phyloP scores from a whole-genome alignment of 148 eudicot species.

The Rhododendron henanense region DNA sequence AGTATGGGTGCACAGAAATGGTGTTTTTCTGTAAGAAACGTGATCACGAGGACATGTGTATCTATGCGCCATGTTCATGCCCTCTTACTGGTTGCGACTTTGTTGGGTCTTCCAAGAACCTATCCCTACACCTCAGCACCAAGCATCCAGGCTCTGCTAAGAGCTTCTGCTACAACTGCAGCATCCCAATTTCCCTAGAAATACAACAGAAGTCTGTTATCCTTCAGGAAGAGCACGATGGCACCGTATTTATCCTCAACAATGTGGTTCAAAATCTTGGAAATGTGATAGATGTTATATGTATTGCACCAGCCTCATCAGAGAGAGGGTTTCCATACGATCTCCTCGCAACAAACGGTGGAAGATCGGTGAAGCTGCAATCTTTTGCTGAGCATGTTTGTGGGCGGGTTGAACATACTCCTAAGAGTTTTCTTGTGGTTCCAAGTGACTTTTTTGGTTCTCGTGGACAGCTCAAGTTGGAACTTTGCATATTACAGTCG shows the following conservation, averaged over 20 bases:
- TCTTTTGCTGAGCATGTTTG: not conserved
- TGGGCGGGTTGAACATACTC: not conserved
- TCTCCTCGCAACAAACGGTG: conserved; percentile 23
- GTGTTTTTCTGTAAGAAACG: conserved; percentile 36
- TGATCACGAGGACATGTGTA: conserved; percentile 51
- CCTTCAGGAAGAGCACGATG: conserved; percentile 38
- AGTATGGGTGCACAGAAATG: conserved; percentile 51
- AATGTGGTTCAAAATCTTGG: conserved; percentile 16
- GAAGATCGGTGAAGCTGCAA: conserved; percentile 29
- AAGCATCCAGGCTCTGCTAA: conserved; percentile 28
- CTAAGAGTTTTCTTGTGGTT: not conserved
- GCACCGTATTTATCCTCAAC: conserved; percentile 36
- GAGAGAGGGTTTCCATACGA: conserved; percentile 28
- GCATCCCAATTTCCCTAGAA: conserved; percentile 21
- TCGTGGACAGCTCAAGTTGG: not conserved
- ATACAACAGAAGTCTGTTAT: conserved; percentile 24
- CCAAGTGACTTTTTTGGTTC: not conserved
- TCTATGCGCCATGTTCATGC: conserved; percentile 45
- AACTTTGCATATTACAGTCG: not conserved
- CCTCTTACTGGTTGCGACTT: conserved; percentile 44
- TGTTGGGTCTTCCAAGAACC: conserved; percentile 31
- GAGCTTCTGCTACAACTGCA: conserved; percentile 27
- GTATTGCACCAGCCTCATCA: conserved; percentile 23
- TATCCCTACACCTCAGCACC: conserved; percentile 41
- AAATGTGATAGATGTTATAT: conserved; percentile 26